Percentiles rank a stretch among this genome's conserved stretches.
Evolutionary conservation across 2,329 filamentous ascomycete genomes (phyloP).

Genomic region (Gremmenia infestans): DNA sequence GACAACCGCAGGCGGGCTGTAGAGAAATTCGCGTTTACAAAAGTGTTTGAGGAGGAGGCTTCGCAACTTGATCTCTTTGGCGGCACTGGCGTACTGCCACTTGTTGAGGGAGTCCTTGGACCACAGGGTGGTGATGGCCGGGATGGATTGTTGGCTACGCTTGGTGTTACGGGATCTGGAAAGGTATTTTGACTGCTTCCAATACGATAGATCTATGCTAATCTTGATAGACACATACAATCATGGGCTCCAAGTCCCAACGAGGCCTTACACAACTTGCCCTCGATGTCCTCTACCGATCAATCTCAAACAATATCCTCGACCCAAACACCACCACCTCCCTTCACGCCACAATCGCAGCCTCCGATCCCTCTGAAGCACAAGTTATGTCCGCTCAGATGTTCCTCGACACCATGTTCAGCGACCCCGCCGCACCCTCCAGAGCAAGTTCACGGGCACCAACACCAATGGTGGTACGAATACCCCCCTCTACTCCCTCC

Average conservation of each 20-base stretch:
- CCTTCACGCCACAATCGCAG: constrained; percentile 67
- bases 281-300: constrained; percentile 84
- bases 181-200: constrained; percentile 57
- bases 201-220: constrained; percentile 1
- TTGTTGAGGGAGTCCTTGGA: constrained; percentile 78
- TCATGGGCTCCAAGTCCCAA: constrained; percentile 80
- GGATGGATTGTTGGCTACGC: constrained; percentile 83
- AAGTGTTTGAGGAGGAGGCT: constrained; percentile 83
- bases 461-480: constrained; percentile 64
- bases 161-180: constrained; percentile 92
- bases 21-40: constrained; percentile 91
- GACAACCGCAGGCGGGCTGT: constrained; percentile 81
- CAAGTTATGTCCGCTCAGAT: constrained; percentile 66
- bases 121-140: constrained; percentile 69
- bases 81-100: constrained; percentile 65
- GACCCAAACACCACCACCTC: constrained; percentile 53
- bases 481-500: constrained; percentile 18
- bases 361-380: constrained; percentile 77
- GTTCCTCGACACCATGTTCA: constrained; percentile 76
- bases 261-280: constrained; percentile 88
- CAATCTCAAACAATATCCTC: constrained; percentile 67
- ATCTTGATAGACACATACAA: constrained; percentile 75
- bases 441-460: constrained; percentile 60
- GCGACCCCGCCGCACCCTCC: constrained; percentile 54
- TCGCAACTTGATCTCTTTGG: constrained; percentile 84